A percentile compares a stretch with the other conserved stretches of the same genome.
Conservation (phyloP, 2,329 filamentous ascomycete species). For the Paraphaeosphaeria sporulosa region DNA sequence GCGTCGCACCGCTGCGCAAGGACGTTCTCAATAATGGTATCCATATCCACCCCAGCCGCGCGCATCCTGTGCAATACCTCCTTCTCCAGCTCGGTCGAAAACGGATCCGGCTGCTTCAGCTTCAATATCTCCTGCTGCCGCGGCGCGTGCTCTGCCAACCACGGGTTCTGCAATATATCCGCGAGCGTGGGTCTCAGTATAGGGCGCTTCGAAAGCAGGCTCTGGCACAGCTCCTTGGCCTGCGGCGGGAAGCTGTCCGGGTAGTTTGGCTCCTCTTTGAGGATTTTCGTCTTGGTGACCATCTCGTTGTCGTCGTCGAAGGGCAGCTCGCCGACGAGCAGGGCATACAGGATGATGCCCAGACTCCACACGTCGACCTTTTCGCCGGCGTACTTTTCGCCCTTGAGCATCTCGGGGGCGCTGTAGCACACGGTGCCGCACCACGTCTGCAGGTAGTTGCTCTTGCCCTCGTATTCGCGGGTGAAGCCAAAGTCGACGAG, state of each 20-base stretch:
- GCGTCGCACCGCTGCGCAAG: constrained; percentile 87
- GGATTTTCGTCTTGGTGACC: constrained; percentile 82
- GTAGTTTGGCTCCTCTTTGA: constrained; percentile 85
- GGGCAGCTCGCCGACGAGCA: constrained; percentile 84
- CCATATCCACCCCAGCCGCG: constrained; percentile 90
- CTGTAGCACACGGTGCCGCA: constrained; percentile 98
- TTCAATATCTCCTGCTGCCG: constrained; percentile 90
- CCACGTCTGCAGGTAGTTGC: constrained; percentile 95
- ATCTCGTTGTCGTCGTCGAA: constrained; percentile 97
- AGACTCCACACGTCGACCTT: constrained; percentile 98
- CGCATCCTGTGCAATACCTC: constrained; percentile 92
- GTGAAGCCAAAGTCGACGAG: constrained; percentile 98
- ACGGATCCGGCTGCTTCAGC: constrained; percentile 79
- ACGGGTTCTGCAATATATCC: constrained; percentile 87
- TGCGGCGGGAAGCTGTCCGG: constrained; percentile 81
- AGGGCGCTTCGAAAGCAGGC: constrained; percentile 88
- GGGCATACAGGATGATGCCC: constrained; percentile 82
- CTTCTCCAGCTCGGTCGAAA: constrained; percentile 86
- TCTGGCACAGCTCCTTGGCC: constrained; percentile 77
- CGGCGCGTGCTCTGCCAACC: constrained; percentile 84
- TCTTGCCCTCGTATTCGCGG: constrained; percentile 92
- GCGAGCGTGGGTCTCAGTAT: constrained; percentile 80
- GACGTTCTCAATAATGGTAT: constrained; percentile 93
- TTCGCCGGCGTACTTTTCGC: constrained; percentile 96
- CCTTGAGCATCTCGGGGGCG: constrained; percentile 97